phyloP scores from a whole-genome alignment of 2,329 filamentous ascomycete genomes.

The Colletotrichum phormii region DNA sequence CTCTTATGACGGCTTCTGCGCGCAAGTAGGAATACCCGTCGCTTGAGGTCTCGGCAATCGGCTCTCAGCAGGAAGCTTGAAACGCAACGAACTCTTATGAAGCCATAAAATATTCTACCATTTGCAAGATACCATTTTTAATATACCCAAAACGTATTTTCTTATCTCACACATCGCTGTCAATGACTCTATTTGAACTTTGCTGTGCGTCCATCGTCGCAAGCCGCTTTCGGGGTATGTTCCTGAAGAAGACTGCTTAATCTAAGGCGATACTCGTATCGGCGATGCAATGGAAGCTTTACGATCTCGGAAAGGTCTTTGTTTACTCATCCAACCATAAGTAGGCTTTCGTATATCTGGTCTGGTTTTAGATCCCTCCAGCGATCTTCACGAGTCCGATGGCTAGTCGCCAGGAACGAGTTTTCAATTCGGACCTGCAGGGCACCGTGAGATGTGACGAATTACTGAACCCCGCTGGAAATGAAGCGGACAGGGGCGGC shows the following conservation, averaged over 20 bases:
- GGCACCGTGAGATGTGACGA: not conserved
- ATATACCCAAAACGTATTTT: not conserved
- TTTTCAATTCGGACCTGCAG: not conserved
- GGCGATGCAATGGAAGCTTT: no score
- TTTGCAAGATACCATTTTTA: not conserved
- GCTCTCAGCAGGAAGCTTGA: not conserved
- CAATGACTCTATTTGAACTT: no score
- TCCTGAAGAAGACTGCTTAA: no score
- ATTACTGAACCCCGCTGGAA: not conserved
- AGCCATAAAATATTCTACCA: not conserved
- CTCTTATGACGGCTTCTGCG: constrained; percentile 31
- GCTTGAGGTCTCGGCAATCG: not conserved
- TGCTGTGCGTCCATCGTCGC: no score
- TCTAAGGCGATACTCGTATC: no score
- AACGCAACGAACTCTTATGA: not conserved
- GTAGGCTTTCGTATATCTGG: not conserved
- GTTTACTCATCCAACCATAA: not conserved
- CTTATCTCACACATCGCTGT: no score
- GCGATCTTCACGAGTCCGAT: not conserved
- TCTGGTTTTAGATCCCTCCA: not conserved
- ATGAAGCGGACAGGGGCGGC: not conserved
- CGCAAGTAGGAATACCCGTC: constrained; percentile 6
- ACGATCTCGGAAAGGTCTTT: no score
- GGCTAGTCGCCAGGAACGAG: not conserved
- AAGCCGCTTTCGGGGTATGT: no score